Percentiles rank a stretch among this genome's conserved stretches.
Evolutionary conservation across 164 flowering plant genomes (phyloP).

Genomic region (grape (Vitis vinifera)): ASM3070453v1 NC_081813.1:3945501-3946000

Average conservation of each 20-base stretch:
- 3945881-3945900: no score
- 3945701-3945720: neutral
- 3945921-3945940: slow-evolving; percentile 35
- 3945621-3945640: slow-evolving; percentile 56
- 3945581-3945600: slow-evolving; percentile 54
- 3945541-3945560: slow-evolving; percentile 70
- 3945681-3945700: slow-evolving; percentile 61
- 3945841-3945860: slow-evolving; percentile 34
- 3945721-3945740: neutral
- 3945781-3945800: slow-evolving; percentile 53
- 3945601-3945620: slow-evolving; percentile 59
- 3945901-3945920: no score
- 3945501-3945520: neutral
- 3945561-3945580: slow-evolving; percentile 51
- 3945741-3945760: neutral
- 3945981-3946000: slow-evolving; percentile 38
- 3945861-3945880: neutral
- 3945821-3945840: slow-evolving; percentile 62
- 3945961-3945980: slow-evolving; percentile 58
- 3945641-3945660: slow-evolving; percentile 65
- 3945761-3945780: slow-evolving; percentile 45
- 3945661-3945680: slow-evolving; percentile 51
- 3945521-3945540: neutral
- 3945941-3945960: slow-evolving; percentile 63
- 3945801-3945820: slow-evolving; percentile 63